Base-by-base conservation (phyloP, 768 basidiomycete species). In the Tylopilus intermedius region DNA sequence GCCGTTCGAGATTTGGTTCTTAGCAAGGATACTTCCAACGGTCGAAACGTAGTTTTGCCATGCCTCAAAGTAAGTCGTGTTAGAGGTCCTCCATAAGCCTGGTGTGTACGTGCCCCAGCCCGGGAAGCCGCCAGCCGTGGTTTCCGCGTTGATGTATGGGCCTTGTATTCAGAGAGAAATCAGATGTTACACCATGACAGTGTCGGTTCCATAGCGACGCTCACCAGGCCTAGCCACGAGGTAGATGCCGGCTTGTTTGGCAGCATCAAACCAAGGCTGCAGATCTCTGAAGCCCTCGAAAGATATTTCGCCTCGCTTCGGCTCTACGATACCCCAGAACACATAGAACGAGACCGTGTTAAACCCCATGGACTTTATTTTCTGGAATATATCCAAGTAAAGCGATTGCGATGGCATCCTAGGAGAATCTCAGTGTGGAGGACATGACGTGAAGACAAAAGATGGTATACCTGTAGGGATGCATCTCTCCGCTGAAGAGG, bases 401-500 rank as follows among this genome's bases (percentile, higher is more conserved):
- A 65, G 58, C 0, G 61, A 62, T 18, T 72, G 72, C 47, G 75
- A 69, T 3, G 79, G 79, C 43, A 66, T 59, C 42, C 65, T 66
- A 32, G 14, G 29, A 26, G 22, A 24, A 24, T 24, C 24, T 33
- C 21, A 9, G 22, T 24, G 15, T 18, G 18, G 18, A 40, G 48
- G 22, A 54, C 6, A 42, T 27, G 2, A 37, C 9, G 38, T 24
- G n/a, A 1, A 15, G 14, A 38, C 7, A 22, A 13, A 24, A 1
- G 29, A 4, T 1, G 35, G 5, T 9, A 38, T 55, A 62, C 56
- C 83, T 72, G 76, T 79, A 84, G 14, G 83, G 77, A 59, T 85
- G 82, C 49, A 82, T 70, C 62, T 86, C 83, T 26, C 82, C 84
- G 9, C 79, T 79, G 37, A 81, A 75, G 41, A 83, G 73, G 66